Conservation (phyloP, 2,329 filamentous ascomycete genomes). For the Penicillium polonicum region DNA sequence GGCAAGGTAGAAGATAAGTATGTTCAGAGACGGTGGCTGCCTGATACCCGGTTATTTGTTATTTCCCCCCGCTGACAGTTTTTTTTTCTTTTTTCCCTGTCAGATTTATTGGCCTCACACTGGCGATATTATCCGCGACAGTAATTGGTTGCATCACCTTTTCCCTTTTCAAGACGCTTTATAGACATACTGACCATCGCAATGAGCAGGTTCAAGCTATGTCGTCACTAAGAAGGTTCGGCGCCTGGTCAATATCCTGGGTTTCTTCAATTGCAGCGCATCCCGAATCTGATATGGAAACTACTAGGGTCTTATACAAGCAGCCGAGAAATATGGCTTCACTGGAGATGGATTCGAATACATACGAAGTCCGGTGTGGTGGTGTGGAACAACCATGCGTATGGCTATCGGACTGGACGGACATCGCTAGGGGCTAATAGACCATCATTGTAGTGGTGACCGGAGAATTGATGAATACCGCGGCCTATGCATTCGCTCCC, state of each 20-base stretch:
- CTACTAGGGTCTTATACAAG: slow-evolving; percentile 79
- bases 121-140: neutral
- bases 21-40: neutral
- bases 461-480: slow-evolving; percentile 95
- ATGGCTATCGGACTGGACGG: neutral
- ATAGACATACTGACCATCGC: neutral
- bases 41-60: neutral
- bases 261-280: neutral
- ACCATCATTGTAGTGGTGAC: slow-evolving; percentile 65
- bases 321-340: slow-evolving; percentile 87
- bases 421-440: slow-evolving; percentile 26
- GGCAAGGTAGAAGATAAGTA: neutral
- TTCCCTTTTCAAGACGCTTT: neutral
- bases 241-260: neutral
- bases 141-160: neutral
- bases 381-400: slow-evolving; percentile 89
- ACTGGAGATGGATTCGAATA: slow-evolving; percentile 96
- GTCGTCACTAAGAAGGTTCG: neutral
- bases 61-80: neutral
- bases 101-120: neutral
- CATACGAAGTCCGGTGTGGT: slow-evolving; percentile 80
- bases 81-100: too few species aligned
- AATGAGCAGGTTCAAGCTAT: neutral
- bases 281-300: slow-evolving; percentile 19
- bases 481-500: slow-evolving; percentile 95